Percentiles rank a stretch among this genome's conserved stretches.
Conservation (phyloP, 2,329 filamentous ascomycete species). For the Ilyonectria destructans region DNA sequence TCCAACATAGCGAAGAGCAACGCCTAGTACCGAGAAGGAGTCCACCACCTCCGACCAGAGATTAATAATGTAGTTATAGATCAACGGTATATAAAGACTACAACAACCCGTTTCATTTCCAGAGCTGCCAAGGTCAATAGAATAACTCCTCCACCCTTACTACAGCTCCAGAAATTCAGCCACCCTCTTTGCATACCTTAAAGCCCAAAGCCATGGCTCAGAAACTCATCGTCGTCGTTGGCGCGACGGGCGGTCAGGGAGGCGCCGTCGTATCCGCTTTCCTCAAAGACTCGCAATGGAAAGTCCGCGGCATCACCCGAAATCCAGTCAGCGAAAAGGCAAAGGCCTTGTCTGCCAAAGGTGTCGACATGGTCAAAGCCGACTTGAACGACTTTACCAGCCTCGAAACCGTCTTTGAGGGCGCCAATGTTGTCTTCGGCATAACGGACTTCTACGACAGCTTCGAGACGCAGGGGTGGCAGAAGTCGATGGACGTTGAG, state of each 20-base stretch:
- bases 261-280: conserved; percentile 8
- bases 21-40: too few species aligned
- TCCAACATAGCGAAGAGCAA: too few species aligned
- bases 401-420: background rate
- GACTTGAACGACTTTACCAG: conserved; percentile 3
- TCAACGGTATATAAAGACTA: too few species aligned
- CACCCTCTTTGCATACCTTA: too few species aligned
- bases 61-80: too few species aligned
- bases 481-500: conserved; percentile 20
- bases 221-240: conserved; percentile 13
- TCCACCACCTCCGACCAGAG: too few species aligned
- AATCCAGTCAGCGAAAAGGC: conserved; percentile 6
- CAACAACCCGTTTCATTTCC: too few species aligned
- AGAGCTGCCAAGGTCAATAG: too few species aligned
- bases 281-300: background rate
- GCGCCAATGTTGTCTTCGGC: conserved; percentile 2
- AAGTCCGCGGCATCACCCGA: conserved; percentile 14
- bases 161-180: too few species aligned
- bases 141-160: too few species aligned
- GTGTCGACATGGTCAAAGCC: conserved; percentile 10
- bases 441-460: conserved; percentile 15
- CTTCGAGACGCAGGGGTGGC: background rate
- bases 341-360: background rate
- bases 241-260: conserved; percentile 15
- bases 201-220: background rate